Base-by-base conservation (phyloP, 169 alveolate genomes). In the Plasmodium blacklocki region DNA sequence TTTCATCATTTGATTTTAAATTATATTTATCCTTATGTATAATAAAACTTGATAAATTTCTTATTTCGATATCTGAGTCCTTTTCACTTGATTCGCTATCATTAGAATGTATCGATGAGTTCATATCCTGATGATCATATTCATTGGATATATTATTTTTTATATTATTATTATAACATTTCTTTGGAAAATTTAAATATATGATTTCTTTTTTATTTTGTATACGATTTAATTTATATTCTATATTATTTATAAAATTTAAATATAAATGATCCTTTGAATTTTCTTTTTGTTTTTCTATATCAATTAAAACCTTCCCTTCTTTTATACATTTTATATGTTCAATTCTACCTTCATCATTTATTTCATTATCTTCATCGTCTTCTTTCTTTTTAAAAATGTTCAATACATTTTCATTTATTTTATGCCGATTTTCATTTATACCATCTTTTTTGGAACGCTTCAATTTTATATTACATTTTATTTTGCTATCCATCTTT, bases 191-290 rank as follows among this genome's bases (percentile, higher is more conserved):
- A 68, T 83, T 83, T 62, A 83, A 68, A 68, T 83, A 83, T 21
- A 43, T 64, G 70, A 83, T 83, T 9, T 83, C 52, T 56, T 54
- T 67, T 49, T 83, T 67, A 68, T 56, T 83, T 11, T 83, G 58
- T 14, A 83, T 21, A 29, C 91, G 91, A 21, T 45, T 62, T 56
- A 83, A 45, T 60, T 83, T 83, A 3, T 83, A 60, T 73, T 83
- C 64, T 23, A 83, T 47, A 62, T 59, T 68, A 26, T 60, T 72
- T 32, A 83, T 54, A 68, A 83, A 83, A 21, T 63, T 59, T 3
- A 62, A 54, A 21, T 63, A 68, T 56, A 45, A 74, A 12, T 21
- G 14, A 32, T 83, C 64, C 15, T 43, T 52, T 32, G 63, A 5
- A 18, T 68, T 21, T 21, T 18, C 58, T 23, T 43, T n/a, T 4